A percentile compares a stretch with the other conserved stretches of the same genome.
phyloP scores from a whole-genome alignment of 768 basidiomycete species.

The Mrakia gelida region DNA sequence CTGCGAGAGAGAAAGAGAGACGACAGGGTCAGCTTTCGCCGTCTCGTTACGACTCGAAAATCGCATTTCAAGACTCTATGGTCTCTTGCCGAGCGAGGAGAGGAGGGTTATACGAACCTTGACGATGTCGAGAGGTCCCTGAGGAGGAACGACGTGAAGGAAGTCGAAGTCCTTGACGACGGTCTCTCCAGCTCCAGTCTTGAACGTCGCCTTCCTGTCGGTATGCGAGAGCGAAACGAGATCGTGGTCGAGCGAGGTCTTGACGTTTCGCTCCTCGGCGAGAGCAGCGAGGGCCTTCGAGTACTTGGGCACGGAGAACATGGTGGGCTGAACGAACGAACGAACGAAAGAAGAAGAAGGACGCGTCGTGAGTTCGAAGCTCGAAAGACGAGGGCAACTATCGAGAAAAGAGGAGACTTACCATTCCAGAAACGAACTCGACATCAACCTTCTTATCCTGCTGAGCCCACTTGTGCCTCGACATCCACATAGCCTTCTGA shows the following conservation, averaged over 20 bases:
- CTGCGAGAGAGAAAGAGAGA: constrained; percentile 4
- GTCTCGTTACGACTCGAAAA: not conserved
- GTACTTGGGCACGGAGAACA: constrained; percentile 98
- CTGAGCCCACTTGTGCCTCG: constrained; percentile 39
- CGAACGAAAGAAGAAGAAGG: not conserved
- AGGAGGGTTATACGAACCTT: constrained; percentile 44
- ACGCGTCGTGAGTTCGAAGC: not conserved
- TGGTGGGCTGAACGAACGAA: constrained; percentile 55
- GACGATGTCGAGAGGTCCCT: constrained; percentile 79
- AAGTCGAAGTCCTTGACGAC: constrained; percentile 72
- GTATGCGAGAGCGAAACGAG: constrained; percentile 66
- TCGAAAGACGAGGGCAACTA: not conserved
- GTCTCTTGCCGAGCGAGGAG: not conserved
- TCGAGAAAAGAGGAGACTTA: not conserved
- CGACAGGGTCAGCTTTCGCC: not conserved
- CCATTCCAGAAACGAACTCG: constrained; percentile 81
- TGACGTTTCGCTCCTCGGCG: constrained; percentile 71
- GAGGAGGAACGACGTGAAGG: constrained; percentile 78
- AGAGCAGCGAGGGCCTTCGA: constrained; percentile 76
- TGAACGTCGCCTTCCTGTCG: constrained; percentile 80
- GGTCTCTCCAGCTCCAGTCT: constrained; percentile 61
- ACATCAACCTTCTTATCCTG: constrained; percentile 51
- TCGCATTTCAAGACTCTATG: too few relatives aligned
- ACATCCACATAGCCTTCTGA: constrained; percentile 95
- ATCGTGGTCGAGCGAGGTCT: constrained; percentile 77